Conservation (phyloP, 2,329 filamentous ascomycete genomes). For the Colletotrichum viniferum region DNA sequence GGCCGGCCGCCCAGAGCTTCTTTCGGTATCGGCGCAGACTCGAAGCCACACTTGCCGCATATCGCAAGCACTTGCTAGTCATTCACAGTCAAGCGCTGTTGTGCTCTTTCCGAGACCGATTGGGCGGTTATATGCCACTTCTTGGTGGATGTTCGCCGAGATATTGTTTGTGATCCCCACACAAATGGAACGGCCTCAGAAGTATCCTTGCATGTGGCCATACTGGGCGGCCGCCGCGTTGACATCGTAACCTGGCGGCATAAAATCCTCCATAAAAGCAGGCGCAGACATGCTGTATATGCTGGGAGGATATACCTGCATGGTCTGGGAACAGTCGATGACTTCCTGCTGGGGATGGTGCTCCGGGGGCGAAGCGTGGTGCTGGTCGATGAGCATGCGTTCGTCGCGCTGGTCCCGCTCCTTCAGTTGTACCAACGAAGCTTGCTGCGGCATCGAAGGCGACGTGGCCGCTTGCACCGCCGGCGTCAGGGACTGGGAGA, state of each 20-base stretch:
- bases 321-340: background rate
- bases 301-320: background rate
- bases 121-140: too few relatives aligned
- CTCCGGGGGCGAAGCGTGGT: background rate
- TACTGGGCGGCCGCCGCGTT: background rate
- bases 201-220: background rate
- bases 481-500: background rate
- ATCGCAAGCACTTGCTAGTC: too few relatives aligned
- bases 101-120: too few relatives aligned
- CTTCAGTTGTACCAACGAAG: background rate
- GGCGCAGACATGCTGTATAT: background rate
- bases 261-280: conserved; percentile 1
- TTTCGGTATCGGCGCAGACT: background rate
- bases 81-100: too few relatives aligned
- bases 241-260: background rate
- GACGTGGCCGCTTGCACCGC: background rate
- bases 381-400: background rate
- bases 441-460: background rate
- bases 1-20: rapidly evolving
- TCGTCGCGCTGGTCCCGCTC: background rate
- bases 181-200: background rate
- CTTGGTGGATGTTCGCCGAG: too few relatives aligned
- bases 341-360: background rate
- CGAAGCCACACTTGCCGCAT: too few relatives aligned
- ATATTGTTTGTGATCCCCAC: background rate